Evolutionary conservation across 2,329 filamentous ascomycete species (phyloP), one percentile per base, ranked within the genome.

Genomic region (Trichoderma sp.): DNA sequence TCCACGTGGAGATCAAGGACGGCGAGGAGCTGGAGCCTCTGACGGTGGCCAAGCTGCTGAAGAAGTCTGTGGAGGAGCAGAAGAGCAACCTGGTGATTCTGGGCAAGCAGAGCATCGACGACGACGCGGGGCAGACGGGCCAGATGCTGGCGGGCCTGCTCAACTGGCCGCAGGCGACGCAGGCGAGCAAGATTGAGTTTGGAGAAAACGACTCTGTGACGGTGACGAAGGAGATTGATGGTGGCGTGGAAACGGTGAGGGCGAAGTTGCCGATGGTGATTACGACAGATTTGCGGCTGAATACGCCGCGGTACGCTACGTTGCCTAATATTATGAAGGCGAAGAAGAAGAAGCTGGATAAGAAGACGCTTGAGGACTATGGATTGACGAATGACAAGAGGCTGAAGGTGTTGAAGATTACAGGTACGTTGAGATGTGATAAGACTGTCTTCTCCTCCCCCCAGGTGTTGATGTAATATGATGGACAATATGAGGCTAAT

Each of bases 271-370:
- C 96, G 0, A 91, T 98, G 90, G 86, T 99, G 67, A 93, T 99
- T 77, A 99, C 96, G 73, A 97, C 96, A 74, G 96, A 99, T 85
- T 82, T 99, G 84, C 86, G 96, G 67, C 85, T 99, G 81, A 99
- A 99, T 80, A 94, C 97, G 88, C 96, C 96, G 73, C 87, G 96
- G 75, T 99, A 97, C 82, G 96, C 95, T 26, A 97, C 90, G 83
- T 82, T 99, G 88, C 95, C 95, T 65, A 98, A 98, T 81, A 98
- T 99, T 76, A 99, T 99, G 96, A 99, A 98, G 91, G 96, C 96
- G 68, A 99, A 99, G 92, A 99, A 98, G 93, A 99, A 99, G 92
- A 93, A 93, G 79, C 80, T 99, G 77, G 94, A 96, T 79, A 98
- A 98, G 92, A 92, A 94, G 88, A 93, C 88, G 75, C 82, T 98